phyloP scores from a whole-genome alignment of 148 eudicot genomes.

The Vaccinium vitisidaea region DNA sequence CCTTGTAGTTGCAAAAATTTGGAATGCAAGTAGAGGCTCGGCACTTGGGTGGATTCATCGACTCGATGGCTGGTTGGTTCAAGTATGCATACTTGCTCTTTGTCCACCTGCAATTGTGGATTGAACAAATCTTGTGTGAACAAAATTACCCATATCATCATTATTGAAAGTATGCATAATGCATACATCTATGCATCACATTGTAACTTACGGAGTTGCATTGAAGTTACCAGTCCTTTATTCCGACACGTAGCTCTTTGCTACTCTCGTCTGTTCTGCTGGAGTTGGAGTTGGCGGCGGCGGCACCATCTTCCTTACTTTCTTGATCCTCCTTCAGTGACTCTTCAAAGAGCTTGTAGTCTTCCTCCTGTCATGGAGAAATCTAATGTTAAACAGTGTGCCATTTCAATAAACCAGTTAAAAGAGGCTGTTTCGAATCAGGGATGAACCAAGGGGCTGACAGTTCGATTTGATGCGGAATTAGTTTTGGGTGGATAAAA shows the following conservation, averaged over 20 bases:
- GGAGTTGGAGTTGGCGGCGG: not conserved
- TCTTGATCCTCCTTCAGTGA: slow-evolving; percentile 36
- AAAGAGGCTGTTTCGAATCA: not conserved
- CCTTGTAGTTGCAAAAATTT: slow-evolving; percentile 34
- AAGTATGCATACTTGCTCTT: slow-evolving; percentile 77
- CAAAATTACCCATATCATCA: not conserved
- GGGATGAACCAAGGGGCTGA: not conserved
- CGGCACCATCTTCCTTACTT: slow-evolving; percentile 20
- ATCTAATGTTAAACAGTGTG: not conserved
- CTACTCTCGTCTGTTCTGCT: slow-evolving; percentile 18
- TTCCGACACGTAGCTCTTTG: slow-evolving; percentile 56
- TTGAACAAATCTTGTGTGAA: not conserved
- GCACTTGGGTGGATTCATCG: slow-evolving; percentile 23
- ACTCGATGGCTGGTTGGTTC: slow-evolving; percentile 59
- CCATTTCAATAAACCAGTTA: not conserved
- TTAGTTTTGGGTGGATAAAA: too few relatives aligned
- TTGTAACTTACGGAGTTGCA: not conserved
- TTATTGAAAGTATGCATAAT: not conserved
- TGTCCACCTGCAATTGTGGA: slow-evolving; percentile 65
- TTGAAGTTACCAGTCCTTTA: slow-evolving; percentile 62
- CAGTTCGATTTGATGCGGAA: too few relatives aligned
- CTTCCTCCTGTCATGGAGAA: slow-evolving; percentile 40
- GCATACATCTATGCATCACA: not conserved
- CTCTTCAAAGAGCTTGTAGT: slow-evolving; percentile 45
- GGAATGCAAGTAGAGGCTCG: slow-evolving; percentile 41